These are phyloP conservation scores for Antrodiella citrinella DNA, from an alignment of 768 basidiomycete genomes.

Conservation along the genomic window DNA sequence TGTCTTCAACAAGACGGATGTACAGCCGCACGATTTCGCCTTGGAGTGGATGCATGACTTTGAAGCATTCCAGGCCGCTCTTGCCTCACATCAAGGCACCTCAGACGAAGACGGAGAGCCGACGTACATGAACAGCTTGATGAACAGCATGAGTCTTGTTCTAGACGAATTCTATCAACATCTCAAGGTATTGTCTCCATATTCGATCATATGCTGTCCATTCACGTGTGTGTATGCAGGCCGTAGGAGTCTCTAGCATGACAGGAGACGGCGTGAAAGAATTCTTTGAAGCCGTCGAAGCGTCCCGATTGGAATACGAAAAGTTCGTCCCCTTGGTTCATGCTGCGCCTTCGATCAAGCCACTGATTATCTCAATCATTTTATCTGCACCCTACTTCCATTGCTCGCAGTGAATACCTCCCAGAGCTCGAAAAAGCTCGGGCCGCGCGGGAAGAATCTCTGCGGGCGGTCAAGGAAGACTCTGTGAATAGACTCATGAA, in stretches of 20 bases:
- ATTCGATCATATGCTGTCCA: not conserved
- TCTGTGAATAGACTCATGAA: slow-evolving; percentile 71
- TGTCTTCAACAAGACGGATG: slow-evolving; percentile 98
- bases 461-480: slow-evolving; percentile 63
- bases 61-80: slow-evolving; percentile 85
- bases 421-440: slow-evolving; percentile 79
- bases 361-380: not conserved
- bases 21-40: slow-evolving; percentile 83
- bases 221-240: slow-evolving; percentile 33
- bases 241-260: slow-evolving; percentile 92
- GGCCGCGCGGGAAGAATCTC: slow-evolving; percentile 50
- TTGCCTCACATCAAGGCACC: slow-evolving; percentile 61
- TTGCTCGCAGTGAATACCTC: slow-evolving; percentile 66
- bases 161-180: slow-evolving; percentile 98
- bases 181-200: slow-evolving; percentile 56
- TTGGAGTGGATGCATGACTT: slow-evolving; percentile 99
- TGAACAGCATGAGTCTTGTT: slow-evolving; percentile 98
- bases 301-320: slow-evolving; percentile 81
- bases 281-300: slow-evolving; percentile 89
- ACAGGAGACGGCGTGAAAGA: slow-evolving; percentile 92
- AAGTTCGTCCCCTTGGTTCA: slow-evolving; percentile 65
- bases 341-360: too few relatives aligned
- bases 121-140: slow-evolving; percentile 96
- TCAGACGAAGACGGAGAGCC: slow-evolving; percentile 82
- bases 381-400: too few relatives aligned